Base-by-base conservation (phyloP, 2,329 filamentous ascomycete species). In the Emmonsiellopsis sp. region DNA sequence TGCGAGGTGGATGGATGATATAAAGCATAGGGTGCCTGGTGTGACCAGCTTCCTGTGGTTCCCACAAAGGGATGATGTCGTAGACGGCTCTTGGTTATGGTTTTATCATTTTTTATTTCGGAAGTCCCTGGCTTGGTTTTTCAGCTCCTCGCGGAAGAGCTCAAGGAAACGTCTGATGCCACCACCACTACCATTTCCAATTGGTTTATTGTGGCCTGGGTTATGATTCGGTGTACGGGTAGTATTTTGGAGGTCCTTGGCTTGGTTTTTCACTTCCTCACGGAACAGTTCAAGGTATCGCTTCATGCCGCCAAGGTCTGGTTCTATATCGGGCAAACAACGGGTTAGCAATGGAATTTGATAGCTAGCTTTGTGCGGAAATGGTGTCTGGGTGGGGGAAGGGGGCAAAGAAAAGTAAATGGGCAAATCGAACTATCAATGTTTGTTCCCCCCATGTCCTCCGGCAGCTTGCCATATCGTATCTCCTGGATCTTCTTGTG, bases 401-500 rank as follows among this genome's bases (percentile, higher is more conserved):
- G 2, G 17, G n/a, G 34, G 31, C 36, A 27, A 27, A 49, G 31
- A 44, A 33, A 47, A 40, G 14, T 11, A 40, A 40, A 40, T 8
- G 31, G 13, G 10, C 11, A 33, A n/a, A 42, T n/a, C 56, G 63
- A 61, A 53, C 65, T 62, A 31, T 72, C 66, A n/a, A 69, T 61
- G 10, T 69, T 65, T 40, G 72, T 73, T 45, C 70, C 70, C 55
- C 71, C 70, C 63, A 70, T 69, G 52, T 73, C 68, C 55, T 74
- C 70, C 14, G 68, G 68, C 49, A 71, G 67, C 46, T 68, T 63
- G 36, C 72, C 72, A 58, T 74, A 65, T 53, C 67, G 68, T 17
- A 72, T 37, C 51, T 68, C 65, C 58, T 73, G 69, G 21, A 75
- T 61, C 46, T 62, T 68, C 49, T 69, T 68, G 59, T 75, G 71